These are phyloP conservation scores for Lepidium aucheri DNA, from an alignment of 345 rosid species.

Conservation along the genomic window DNA sequence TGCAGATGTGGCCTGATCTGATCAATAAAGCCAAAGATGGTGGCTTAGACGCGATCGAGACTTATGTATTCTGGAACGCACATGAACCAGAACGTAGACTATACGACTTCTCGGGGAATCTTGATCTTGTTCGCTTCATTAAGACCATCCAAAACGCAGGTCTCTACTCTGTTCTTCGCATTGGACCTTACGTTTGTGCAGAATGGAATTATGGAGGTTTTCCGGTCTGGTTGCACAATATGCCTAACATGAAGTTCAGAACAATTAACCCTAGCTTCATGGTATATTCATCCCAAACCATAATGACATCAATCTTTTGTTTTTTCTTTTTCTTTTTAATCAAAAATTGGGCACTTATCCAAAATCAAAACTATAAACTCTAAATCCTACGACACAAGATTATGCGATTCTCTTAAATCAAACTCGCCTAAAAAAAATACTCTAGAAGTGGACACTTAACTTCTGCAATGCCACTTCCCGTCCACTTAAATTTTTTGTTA, in stretches of 20 bases:
- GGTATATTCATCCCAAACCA: slow-evolving; percentile 17
- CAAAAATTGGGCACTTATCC: too few species aligned
- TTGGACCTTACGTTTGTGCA: slow-evolving; percentile 70
- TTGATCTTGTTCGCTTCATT: slow-evolving; percentile 49
- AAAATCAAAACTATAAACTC: too few species aligned
- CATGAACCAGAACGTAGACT: slow-evolving; percentile 51
- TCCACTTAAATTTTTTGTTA: too few species aligned
- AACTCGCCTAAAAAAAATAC: too few species aligned
- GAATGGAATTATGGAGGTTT: slow-evolving; percentile 73
- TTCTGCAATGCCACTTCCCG: too few species aligned
- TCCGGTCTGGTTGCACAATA: slow-evolving; percentile 53
- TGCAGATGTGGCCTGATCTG: slow-evolving; percentile 67
- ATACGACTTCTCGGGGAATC: slow-evolving; percentile 44
- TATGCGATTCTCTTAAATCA: too few species aligned
- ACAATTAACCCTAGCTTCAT: slow-evolving; percentile 36
- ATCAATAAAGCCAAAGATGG: slow-evolving; percentile 57
- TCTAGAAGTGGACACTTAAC: too few species aligned
- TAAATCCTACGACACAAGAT: too few species aligned
- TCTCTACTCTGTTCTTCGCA: slow-evolving; percentile 47
- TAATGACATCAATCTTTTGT: too few species aligned
- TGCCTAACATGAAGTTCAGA: slow-evolving; percentile 27
- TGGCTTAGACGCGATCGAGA: slow-evolving; percentile 54
- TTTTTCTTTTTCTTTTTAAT: too few species aligned
- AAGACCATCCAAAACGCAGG: slow-evolving; percentile 45
- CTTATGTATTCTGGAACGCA: slow-evolving; percentile 59